phyloP scores from a whole-genome alignment of 108 stramenopile genomes.

The Parietichytrium sp. region DNA sequence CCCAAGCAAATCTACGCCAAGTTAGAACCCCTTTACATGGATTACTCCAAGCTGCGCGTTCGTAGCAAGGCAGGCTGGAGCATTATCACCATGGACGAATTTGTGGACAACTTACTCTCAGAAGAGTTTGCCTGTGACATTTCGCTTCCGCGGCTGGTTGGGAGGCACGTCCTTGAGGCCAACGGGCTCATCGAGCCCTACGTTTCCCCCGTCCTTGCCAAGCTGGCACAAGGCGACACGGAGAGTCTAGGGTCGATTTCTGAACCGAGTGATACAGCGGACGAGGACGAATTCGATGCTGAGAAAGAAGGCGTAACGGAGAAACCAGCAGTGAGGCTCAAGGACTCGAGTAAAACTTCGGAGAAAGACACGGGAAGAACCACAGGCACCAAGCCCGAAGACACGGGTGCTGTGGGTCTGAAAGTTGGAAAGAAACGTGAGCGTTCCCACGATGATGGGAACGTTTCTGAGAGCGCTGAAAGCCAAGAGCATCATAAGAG shows the following conservation, averaged over 20 bases:
- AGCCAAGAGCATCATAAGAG: slow-evolving; percentile 14
- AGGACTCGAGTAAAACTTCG: not conserved
- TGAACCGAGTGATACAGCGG: not conserved
- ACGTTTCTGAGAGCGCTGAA: not conserved
- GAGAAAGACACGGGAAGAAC: not conserved
- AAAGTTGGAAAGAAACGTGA: no score
- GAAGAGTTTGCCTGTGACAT: slow-evolving; percentile 79
- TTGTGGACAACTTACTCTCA: slow-evolving; percentile 73
- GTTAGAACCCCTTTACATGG: slow-evolving; percentile 84
- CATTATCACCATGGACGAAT: slow-evolving; percentile 82
- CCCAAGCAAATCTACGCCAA: slow-evolving; percentile 84
- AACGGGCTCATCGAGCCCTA: slow-evolving; percentile 54
- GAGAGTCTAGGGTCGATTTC: not conserved
- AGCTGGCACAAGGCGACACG: slow-evolving; percentile 47
- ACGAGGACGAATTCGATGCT: not conserved
- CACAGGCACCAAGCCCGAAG: no score
- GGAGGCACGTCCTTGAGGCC: slow-evolving; percentile 71
- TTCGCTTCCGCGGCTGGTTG: slow-evolving; percentile 82
- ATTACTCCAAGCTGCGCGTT: slow-evolving; percentile 73
- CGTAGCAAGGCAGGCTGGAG: slow-evolving; percentile 73
- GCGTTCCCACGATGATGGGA: no score
- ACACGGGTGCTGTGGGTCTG: no score
- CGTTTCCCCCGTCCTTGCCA: slow-evolving; percentile 47
- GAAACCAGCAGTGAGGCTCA: not conserved
- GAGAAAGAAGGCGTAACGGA: slow-evolving; percentile 33